phyloP scores from a whole-genome alignment of 371 early-diverging fungal genomes.

The Rhizopus delemar region DNA sequence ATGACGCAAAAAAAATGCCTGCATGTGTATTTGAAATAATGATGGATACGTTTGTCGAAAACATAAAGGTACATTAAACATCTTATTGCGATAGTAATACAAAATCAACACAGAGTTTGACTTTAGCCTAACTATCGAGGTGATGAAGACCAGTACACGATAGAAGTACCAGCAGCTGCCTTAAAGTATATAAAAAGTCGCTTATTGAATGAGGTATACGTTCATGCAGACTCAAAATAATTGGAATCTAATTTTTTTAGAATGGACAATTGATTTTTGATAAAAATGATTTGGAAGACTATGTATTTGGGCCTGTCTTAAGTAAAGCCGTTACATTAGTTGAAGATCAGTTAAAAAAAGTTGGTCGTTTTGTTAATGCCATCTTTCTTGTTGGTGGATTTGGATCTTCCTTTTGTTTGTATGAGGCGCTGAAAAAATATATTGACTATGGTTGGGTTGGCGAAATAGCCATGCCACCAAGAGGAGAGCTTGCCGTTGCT shows the following conservation, averaged over 20 bases:
- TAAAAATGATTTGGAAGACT: conserved; percentile 49
- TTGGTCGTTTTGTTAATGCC: conserved; percentile 41
- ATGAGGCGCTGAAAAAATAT: conserved; percentile 45
- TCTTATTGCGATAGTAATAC: too few relatives aligned
- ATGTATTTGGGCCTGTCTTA: conserved; percentile 53
- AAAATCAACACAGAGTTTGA: too few relatives aligned
- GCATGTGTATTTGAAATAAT: conserved; percentile 56
- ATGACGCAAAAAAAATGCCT: conserved; percentile 47
- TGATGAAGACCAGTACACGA: conserved; percentile 47
- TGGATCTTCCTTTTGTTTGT: conserved; percentile 59
- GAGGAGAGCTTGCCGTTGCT: conserved; percentile 53
- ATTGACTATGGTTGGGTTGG: conserved; percentile 33
- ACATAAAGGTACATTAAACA: conserved; percentile 51
- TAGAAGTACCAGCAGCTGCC: conserved; percentile 27
- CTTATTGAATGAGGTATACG: conserved; percentile 24
- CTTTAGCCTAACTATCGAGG: conserved; percentile 53
- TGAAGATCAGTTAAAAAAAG: conserved; percentile 45
- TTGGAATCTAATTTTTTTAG: conserved; percentile 41
- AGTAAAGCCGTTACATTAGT: conserved; percentile 43
- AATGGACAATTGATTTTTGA: conserved; percentile 53
- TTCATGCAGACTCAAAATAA: not conserved
- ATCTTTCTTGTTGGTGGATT: conserved; percentile 65
- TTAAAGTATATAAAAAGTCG: conserved; percentile 14
- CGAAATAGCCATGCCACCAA: conserved; percentile 50
- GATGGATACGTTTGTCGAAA: conserved; percentile 56